Base-by-base conservation (phyloP, 2,329 filamentous ascomycete genomes). In the Curvularia sp. region DNA sequence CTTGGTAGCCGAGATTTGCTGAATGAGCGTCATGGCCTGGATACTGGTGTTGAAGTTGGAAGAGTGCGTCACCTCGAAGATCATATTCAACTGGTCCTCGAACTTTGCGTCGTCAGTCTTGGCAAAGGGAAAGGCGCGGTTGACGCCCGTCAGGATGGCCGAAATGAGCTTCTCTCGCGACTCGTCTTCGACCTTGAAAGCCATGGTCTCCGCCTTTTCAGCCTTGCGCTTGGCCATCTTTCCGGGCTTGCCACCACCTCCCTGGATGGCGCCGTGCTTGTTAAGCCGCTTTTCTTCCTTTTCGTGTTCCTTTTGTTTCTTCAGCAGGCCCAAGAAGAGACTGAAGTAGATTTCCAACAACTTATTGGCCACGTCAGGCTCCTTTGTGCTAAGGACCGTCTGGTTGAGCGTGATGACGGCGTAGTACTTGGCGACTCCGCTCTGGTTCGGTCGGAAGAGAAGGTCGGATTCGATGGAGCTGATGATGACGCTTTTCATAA, bases 31-130 rank as follows among this genome's bases (percentile, higher is more conserved):
- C 64, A 99, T 85, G 33, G 95, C 94, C 78, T 99, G 95, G 38
- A 99, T 92, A 74, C 93, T 95, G 0, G 95, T 99, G 80, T 98
- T 99, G 85, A 99, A 98, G 78, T 99, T 99, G 56, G 94, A 92
- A 0, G 94, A 98, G 78, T 99, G 95, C 0, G 95, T 96, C 70
- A 99, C 95, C 69, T 88, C 89, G 84, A 97, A 99, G 26, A 99
- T 85, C 3, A 94, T 97, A 74, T 98, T 90, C 57, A 99, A 86
- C 72, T 99, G 94, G 58, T 89, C 88, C 71, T 96, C 91, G 65
- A 98, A 92, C 84, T 87, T 88, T 43, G 88, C 86, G 67, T 91
- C 88, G 71, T 95, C 91, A 1, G 90, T 88, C 64, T 89, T 89
- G 10, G 93, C 90, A 76, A 97, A 99, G 0, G 96, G 95, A 68